phyloP scores from a whole-genome alignment of 345 rosid species.

The Psidium friedrichsthalianum region DNA sequence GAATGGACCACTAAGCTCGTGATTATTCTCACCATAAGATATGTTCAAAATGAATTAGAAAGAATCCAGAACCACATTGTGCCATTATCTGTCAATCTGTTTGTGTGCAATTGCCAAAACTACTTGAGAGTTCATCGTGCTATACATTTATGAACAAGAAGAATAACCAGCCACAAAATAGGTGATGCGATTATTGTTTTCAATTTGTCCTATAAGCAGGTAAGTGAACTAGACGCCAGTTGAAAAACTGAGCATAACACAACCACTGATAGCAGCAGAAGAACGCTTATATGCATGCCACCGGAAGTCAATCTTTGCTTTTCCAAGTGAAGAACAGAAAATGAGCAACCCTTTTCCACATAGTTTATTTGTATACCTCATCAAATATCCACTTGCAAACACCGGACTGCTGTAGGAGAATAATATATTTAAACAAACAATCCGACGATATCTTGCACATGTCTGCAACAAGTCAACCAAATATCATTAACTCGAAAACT shows the following conservation, averaged over 20 bases:
- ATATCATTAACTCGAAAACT: not conserved
- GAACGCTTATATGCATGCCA: not conserved
- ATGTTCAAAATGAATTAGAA: not conserved
- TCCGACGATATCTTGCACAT: slow-evolving; percentile 68
- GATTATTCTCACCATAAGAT: not conserved
- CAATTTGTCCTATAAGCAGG: not conserved
- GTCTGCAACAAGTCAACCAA: slow-evolving; percentile 31
- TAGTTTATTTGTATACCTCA: slow-evolving; percentile 49
- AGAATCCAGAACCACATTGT: not conserved
- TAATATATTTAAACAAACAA: slow-evolving; percentile 70
- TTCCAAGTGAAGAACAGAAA: not conserved
- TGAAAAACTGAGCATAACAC: not conserved
- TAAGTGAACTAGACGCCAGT: not conserved
- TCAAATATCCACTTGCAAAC: slow-evolving; percentile 89
- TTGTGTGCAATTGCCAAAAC: not conserved
- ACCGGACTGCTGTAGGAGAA: slow-evolving; percentile 64
- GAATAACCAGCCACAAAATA: not conserved
- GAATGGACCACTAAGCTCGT: not conserved
- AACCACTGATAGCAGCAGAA: not conserved
- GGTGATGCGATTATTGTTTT: not conserved
- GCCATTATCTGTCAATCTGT: not conserved
- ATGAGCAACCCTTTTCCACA: not conserved
- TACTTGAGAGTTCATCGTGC: not conserved
- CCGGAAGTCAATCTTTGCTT: not conserved
- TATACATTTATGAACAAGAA: not conserved